Base-by-base conservation (phyloP, 495 filamentous ascomycete species). In the Penicillium turbatum region DNA sequence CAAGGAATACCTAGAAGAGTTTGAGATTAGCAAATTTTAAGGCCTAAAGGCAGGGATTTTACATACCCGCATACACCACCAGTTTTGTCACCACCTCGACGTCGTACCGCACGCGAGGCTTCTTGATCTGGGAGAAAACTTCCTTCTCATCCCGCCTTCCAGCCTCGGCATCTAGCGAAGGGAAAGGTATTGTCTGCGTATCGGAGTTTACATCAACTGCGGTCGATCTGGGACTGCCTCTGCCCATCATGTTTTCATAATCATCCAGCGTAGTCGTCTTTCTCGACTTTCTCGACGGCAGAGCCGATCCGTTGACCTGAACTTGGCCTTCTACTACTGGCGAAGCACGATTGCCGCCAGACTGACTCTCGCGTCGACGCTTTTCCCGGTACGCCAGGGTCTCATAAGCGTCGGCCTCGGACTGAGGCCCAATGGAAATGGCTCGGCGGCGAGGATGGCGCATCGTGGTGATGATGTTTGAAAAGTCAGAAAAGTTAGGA, bases 1-100 rank as follows among this genome's bases (percentile, higher is more conserved):
- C 63, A 61, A 21, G 64, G 62, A 35, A 71, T 71, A n/a, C 68
- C 68, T 69, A 32, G 15, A 41, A 17, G 17, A n/a, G 9, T 39
- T 17, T 10, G 13, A 35, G 5, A 21, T 57, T 27, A 62, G 52
- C 39, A 27, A 19, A 21, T 45, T n/a, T 13, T 35, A 15, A 16
- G 15, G 36, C 15, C 12, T 42, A 45, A 32, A 51, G 10, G 44
- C 6, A 30, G 15, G n/a, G 26, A 2, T 9, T 38, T 32, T 2
- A 73, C 82, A 57, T 74, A 95, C 92, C 93, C 53, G 85, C 79
- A 78, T 98, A 98, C 36, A 98, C 90, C 62, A 98, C 87, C 47
- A 98, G 74, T 72, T 96, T 97, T 15, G 93, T 97, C 37, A 97
- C 83, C 17, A 98, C 92, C 66, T 98, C 93, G 8, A 97, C 92